Conservation (phyloP, 1,139 yeast species). For the Taphrina confusa region DNA sequence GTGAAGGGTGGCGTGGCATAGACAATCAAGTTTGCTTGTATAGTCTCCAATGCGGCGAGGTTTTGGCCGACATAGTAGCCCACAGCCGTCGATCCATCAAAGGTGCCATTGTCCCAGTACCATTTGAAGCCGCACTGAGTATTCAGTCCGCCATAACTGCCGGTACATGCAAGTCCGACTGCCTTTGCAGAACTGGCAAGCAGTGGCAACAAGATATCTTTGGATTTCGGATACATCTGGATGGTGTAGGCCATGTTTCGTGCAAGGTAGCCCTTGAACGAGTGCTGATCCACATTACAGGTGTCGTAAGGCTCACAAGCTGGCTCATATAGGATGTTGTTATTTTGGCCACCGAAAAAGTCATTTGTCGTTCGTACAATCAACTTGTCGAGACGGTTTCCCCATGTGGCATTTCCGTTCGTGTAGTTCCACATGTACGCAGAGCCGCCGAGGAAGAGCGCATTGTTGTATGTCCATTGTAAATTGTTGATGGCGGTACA, state of each 20-base stretch:
- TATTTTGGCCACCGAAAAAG: constrained; percentile 53
- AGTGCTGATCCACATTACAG: constrained; percentile 75
- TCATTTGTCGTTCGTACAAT: constrained; percentile 57
- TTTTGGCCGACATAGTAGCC: constrained; percentile 71
- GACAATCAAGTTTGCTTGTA: constrained; percentile 52
- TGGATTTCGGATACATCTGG: constrained; percentile 58
- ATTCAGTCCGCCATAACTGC: constrained; percentile 75
- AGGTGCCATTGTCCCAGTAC: constrained; percentile 57
- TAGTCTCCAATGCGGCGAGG: constrained; percentile 70
- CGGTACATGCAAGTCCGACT: constrained; percentile 71
- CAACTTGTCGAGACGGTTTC: constrained; percentile 54
- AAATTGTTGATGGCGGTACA: constrained; percentile 58
- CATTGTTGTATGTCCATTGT: constrained; percentile 80
- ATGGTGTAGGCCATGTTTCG: constrained; percentile 66
- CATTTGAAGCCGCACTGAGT: constrained; percentile 62
- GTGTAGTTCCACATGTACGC: constrained; percentile 72
- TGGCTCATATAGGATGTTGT: constrained; percentile 59
- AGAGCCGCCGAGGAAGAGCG: constrained; percentile 68
- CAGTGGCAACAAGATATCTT: constrained; percentile 51
- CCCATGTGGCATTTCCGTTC: constrained; percentile 57
- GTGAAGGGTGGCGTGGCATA: constrained; percentile 51
- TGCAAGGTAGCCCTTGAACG: constrained; percentile 72
- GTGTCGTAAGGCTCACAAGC: constrained; percentile 62
- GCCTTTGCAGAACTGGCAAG: constrained; percentile 59
- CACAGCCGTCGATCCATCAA: constrained; percentile 44